Percentiles rank a stretch among this genome's conserved stretches.
These are phyloP conservation scores for Ascodesmis nigricans DNA, from an alignment of 495 filamentous ascomycete species.

Conservation along the genomic window DNA sequence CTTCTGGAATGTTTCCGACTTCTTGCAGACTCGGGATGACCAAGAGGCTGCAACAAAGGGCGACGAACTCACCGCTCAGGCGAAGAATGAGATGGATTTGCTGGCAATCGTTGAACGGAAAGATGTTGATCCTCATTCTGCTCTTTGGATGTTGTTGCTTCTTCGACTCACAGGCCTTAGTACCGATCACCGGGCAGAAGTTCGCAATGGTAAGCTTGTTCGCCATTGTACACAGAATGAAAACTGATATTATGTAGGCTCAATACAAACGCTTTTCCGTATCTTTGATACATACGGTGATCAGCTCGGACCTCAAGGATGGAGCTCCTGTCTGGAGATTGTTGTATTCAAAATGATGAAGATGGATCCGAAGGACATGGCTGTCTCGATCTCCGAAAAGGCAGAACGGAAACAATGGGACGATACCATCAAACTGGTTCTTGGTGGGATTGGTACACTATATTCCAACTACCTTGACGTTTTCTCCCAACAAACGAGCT, in stretches of 20 bases:
- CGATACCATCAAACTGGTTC: conserved; percentile 21
- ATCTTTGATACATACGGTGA: conserved; percentile 86
- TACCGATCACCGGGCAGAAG: conserved; percentile 55
- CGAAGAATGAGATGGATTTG: conserved; percentile 29
- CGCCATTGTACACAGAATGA: neutral
- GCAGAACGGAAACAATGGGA: conserved; percentile 20
- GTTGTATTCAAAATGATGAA: conserved; percentile 58
- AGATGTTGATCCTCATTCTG: conserved; percentile 33
- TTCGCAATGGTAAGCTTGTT: conserved; percentile 47
- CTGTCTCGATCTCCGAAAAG: conserved; percentile 2
- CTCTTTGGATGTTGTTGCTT: conserved; percentile 72
- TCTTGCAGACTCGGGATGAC: conserved; percentile 30
- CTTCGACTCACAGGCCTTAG: conserved; percentile 54
- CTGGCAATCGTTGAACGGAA: conserved; percentile 30
- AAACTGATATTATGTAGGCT: conserved; percentile 24
- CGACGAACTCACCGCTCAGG: conserved; percentile 23
- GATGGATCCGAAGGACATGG: conserved; percentile 23
- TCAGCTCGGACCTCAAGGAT: conserved; percentile 51
- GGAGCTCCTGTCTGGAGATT: conserved; percentile 60
- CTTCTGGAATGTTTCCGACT: conserved; percentile 88
- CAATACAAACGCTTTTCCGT: conserved; percentile 69
- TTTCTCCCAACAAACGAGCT: conserved; percentile 20
- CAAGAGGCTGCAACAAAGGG: conserved; percentile 24
- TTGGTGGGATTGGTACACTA: conserved; percentile 21
- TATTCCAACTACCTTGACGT: conserved; percentile 23